Base-by-base conservation (phyloP, 306 rosid species). In the Cucurbita argyrosperma region DNA sequence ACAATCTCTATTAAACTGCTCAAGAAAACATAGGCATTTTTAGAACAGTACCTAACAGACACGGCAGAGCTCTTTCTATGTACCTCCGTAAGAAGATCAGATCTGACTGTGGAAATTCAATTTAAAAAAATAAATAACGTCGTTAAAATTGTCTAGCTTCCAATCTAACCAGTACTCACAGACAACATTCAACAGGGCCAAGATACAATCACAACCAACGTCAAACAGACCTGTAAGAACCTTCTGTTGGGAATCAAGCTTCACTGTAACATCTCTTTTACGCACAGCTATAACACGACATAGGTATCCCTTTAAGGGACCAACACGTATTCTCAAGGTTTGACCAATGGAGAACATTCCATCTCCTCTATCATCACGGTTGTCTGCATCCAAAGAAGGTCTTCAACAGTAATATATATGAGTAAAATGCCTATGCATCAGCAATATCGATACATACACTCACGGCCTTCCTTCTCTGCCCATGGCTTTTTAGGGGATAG, bases 231-330 rank as follows among this genome's bases (percentile, higher is more conserved):
- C 99, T 88, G 97, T 88, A 83, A 91, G 89, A 89, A 95, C 92
- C 85, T 85, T 91, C 73, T 91, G 99, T 87, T 87, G 90, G 75
- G 99, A 95, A 88, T 95, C 97, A 51, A 95, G 91, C 86, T 95
- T 95, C 76, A 95, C 99, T 16, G 97, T 95, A 77, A 95, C 87
- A 81, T 91, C 99, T 50, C 80, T 71, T 50, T 93, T 96, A 2
- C 91, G 99, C 59, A 91, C 80, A 50, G 92, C 99, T 82, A 88
- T 77, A 72, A 91, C 95, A 43, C 99, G 96, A 80, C 99, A 91
- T 21, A 91, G 91, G 82, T 91, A 95, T 65, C 99, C 99, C 90
- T 95, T 95, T 77, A 95, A 86, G 23, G 97, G 99, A 80, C 99
- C 99, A 59, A 95, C 80, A 65, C 92, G 93, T 75, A 95, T 95